Base-by-base conservation (phyloP, 805 yeast species). In the Ogataea nitratoaversa region DNA sequence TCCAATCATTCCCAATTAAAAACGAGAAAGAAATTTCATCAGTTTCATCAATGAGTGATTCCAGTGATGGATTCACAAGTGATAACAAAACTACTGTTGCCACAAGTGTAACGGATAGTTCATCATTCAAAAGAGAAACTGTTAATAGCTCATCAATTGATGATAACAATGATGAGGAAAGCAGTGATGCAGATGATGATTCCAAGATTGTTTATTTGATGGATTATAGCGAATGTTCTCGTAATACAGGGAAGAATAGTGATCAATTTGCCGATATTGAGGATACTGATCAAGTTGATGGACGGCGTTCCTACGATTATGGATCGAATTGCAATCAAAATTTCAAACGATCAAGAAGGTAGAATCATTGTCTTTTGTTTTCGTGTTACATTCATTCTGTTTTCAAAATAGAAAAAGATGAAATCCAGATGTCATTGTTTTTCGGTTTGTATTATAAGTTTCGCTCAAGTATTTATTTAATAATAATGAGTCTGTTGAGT, bases 181-280 rank as follows among this genome's bases (percentile, higher is more conserved):
- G 35, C 18, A 18, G n/a, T 19, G 30, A 37, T 25, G 18, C 19
- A 17, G 38, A 22, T 16, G 38, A 36, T 22, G 38, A 36, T 16
- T 9, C 16, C 12, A 19, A 31, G 17, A 37, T 37, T 25, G 34
- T 37, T 19, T 37, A 37, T 20, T 32, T 37, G 17, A 24, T 32
- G 36, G 40, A 37, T 19, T 37, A 31, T 27, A 31, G 24, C n/a
- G 32, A 19, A 19, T 24, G 9, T 19, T 23, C 29, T 12, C 11
- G 14, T 25, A 7, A 25, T 25, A 14, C 11, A 12, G 19, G 18
- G 7, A 29, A 16, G 7, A 11, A 16, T 6, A 19, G 16, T 29
- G 31, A 16, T 29, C 11, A 9, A 16, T 14, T 6, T n/a, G n/a
- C n/a, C n/a, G n/a, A n/a, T n/a, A n/a, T n/a, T n/a, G n/a, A n/a